Evolutionary conservation across 108 stramenopile genomes (phyloP).

Genomic region (Nitzschia palea): DNA sequence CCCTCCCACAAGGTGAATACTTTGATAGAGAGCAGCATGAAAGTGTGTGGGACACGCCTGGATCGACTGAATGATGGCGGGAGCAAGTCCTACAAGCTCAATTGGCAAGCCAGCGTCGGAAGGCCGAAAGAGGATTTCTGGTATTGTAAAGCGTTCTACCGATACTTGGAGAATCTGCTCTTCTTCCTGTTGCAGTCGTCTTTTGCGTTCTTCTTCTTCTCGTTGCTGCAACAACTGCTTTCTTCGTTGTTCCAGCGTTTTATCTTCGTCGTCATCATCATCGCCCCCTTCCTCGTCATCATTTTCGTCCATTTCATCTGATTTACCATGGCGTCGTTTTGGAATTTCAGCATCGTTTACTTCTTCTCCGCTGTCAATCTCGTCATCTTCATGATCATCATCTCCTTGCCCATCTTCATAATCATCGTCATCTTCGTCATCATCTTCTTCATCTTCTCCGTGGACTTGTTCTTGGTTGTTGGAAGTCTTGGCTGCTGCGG

Average conservation of each 20-base stretch:
- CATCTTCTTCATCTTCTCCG: constrained; percentile 50
- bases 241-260: constrained; percentile 63
- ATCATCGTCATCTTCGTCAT: constrained; percentile 47
- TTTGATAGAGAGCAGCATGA: constrained; percentile 78
- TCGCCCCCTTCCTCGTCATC: constrained; percentile 39
- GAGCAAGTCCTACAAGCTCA: constrained; percentile 77
- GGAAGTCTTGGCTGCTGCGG: too few species aligned
- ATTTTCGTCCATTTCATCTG: constrained; percentile 11
- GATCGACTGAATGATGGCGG: constrained; percentile 81
- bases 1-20: constrained; percentile 85
- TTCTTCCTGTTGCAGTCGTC: constrained; percentile 57
- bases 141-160: constrained; percentile 90
- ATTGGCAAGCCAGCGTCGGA: constrained; percentile 81
- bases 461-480: constrained; percentile 29
- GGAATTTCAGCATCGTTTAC: constrained; percentile 17
- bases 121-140: constrained; percentile 93
- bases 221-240: constrained; percentile 58
- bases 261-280: constrained; percentile 71
- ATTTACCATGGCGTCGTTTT: background rate
- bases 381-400: constrained; percentile 19
- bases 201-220: constrained; percentile 62
- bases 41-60: constrained; percentile 66
- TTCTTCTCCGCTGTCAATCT: constrained; percentile 23
- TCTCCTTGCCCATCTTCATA: constrained; percentile 29
- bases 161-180: constrained; percentile 78